phyloP scores from a whole-genome alignment of 2,329 filamentous ascomycete species.

The Hypoxylon sp. region DNA sequence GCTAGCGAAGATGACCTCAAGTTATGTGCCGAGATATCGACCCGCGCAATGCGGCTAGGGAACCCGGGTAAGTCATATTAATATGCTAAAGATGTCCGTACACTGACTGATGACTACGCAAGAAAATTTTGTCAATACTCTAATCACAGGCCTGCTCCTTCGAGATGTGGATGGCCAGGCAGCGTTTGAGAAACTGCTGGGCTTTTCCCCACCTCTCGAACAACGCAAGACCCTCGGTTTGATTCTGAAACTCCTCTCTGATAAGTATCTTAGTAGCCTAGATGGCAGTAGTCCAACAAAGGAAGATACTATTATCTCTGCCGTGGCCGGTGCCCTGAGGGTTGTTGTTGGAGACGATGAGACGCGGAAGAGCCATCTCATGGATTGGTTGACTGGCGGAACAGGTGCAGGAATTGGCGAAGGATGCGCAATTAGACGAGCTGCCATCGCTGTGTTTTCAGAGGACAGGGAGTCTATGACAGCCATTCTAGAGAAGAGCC shows the following conservation, averaged over 20 bases:
- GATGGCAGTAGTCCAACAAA: constrained; percentile 53
- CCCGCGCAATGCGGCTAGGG: constrained; percentile 77
- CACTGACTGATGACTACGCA: constrained; percentile 14
- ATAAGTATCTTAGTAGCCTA: constrained; percentile 60
- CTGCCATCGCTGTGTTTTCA: constrained; percentile 72
- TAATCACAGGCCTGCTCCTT: constrained; percentile 49
- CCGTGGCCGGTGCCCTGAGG: constrained; percentile 71
- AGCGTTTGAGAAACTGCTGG: constrained; percentile 55
- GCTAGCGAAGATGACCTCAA: constrained; percentile 58
- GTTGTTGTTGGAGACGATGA: constrained; percentile 64
- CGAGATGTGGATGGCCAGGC: constrained; percentile 42
- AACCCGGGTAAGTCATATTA: constrained; percentile 72
- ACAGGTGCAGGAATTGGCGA: constrained; percentile 77
- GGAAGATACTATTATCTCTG: constrained; percentile 64
- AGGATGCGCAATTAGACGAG: constrained; percentile 75
- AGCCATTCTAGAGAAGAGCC: constrained; percentile 74
- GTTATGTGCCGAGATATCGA: constrained; percentile 64
- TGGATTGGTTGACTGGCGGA: constrained; percentile 75
- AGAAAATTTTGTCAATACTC: constrained; percentile 61
- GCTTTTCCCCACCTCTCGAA: constrained; percentile 59
- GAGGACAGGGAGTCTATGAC: constrained; percentile 67
- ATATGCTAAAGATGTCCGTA: not conserved
- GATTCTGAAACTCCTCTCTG: constrained; percentile 62
- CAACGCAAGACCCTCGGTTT: constrained; percentile 61
- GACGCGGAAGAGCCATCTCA: constrained; percentile 67